phyloP scores from a whole-genome alignment of 1,139 yeast genomes.

The Suhomyces yuchorum region DNA sequence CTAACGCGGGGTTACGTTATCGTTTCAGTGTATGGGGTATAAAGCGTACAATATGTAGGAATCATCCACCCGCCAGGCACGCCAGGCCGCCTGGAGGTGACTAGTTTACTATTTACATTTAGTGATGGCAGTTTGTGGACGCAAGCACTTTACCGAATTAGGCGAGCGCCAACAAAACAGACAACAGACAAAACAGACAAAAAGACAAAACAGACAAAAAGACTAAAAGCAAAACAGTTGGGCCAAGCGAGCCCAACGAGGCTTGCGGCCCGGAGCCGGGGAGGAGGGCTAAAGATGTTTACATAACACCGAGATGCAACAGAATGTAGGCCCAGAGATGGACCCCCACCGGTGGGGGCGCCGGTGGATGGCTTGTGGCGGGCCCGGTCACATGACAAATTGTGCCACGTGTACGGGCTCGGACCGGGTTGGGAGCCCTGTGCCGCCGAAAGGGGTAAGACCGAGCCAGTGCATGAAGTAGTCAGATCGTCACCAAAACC shows the following conservation, averaged over 20 bases:
- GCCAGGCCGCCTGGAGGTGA: too few relatives aligned
- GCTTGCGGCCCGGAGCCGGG: not conserved
- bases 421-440: not conserved
- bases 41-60: too few relatives aligned
- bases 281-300: not conserved
- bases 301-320: not conserved
- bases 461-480: not conserved
- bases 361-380: not conserved
- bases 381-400: not conserved
- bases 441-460: not conserved
- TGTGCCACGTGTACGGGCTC: not conserved
- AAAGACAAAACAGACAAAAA: too few relatives aligned
- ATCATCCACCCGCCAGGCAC: too few relatives aligned
- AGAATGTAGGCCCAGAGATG: not conserved
- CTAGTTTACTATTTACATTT: too few relatives aligned
- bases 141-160: not conserved
- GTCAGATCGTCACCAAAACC: not conserved
- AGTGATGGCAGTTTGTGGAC: too few relatives aligned
- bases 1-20: not conserved
- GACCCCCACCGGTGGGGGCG: not conserved
- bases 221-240: too few relatives aligned
- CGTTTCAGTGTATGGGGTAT: too few relatives aligned
- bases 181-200: too few relatives aligned
- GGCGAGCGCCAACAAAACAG: not conserved
- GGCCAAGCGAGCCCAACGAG: not conserved